Percentiles rank a stretch among this genome's conserved stretches.
Conservation (phyloP, 2,329 filamentous ascomycete genomes). For the Curvularia lunata region DNA sequence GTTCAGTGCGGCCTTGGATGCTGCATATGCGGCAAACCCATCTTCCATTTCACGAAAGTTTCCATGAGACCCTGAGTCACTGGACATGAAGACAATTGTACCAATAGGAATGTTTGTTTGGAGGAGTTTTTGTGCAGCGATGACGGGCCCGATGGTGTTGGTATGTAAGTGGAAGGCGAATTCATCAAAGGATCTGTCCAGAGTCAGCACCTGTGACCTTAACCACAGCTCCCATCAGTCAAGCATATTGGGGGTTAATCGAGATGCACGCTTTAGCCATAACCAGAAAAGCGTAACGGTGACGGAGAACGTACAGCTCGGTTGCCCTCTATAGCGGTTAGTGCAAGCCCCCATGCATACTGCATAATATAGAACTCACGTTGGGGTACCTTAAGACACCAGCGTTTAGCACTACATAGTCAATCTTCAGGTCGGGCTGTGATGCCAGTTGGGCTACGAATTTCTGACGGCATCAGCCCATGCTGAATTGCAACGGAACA, state of each 20-base stretch:
- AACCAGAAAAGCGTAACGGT: constrained; percentile 26
- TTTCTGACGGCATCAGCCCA: constrained; percentile 38
- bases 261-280: constrained; percentile 32
- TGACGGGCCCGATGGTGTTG: constrained; percentile 66
- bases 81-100: constrained; percentile 63
- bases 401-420: constrained; percentile 64
- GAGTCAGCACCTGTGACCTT: constrained; percentile 11
- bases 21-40: constrained; percentile 64
- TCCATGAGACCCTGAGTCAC: constrained; percentile 61
- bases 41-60: constrained; percentile 63
- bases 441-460: constrained; percentile 52
- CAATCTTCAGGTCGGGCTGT: constrained; percentile 55
- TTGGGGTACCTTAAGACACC: constrained; percentile 64
- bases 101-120: constrained; percentile 55
- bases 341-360: constrained; percentile 27
- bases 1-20: constrained; percentile 64
- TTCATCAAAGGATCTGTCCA: constrained; percentile 57
- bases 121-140: constrained; percentile 61
- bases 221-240: not conserved
- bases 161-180: constrained; percentile 64
- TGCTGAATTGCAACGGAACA: not conserved
- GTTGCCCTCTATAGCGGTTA: constrained; percentile 56
- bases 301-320: constrained; percentile 53
- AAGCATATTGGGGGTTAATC: constrained; percentile 13
- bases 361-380: constrained; percentile 48